These are phyloP conservation scores for Candida vaughaniae DNA, from an alignment of 805 yeast species.

Conservation along the genomic window DNA sequence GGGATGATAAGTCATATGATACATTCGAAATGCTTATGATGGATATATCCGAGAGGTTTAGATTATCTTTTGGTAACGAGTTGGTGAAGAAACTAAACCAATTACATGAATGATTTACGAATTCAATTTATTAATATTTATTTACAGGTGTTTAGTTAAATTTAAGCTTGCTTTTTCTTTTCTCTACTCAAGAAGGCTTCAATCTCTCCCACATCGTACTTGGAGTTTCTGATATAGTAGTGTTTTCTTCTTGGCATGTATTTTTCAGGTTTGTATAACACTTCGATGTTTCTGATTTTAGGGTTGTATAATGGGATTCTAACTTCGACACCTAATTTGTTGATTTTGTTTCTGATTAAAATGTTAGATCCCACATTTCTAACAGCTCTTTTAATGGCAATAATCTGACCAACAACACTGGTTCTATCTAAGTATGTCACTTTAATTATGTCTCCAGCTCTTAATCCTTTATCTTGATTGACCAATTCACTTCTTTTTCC, in stretches of 20 bases:
- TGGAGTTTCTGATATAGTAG: constrained; percentile 81
- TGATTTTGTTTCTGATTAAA: constrained; percentile 77
- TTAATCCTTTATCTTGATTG: constrained; percentile 39
- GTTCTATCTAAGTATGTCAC: constrained; percentile 69
- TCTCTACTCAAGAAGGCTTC: constrained; percentile 39
- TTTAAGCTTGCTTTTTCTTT: constrained; percentile 10
- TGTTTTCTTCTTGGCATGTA: constrained; percentile 80
- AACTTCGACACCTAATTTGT: constrained; percentile 82
- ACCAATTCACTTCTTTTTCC: constrained; percentile 45
- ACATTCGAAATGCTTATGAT: constrained; percentile 35
- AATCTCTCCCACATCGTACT: constrained; percentile 72
- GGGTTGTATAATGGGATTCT: constrained; percentile 83
- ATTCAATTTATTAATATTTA: constrained; percentile 1
- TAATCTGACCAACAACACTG: constrained; percentile 72
- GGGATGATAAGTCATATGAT: constrained; percentile 17
- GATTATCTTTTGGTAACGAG: constrained; percentile 16
- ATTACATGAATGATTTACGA: constrained; percentile 6
- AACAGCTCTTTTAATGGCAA: constrained; percentile 65
- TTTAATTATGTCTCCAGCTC: constrained; percentile 81
- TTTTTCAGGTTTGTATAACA: constrained; percentile 69
- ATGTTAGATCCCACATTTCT: constrained; percentile 70
- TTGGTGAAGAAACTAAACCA: constrained; percentile 18
- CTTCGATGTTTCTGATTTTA: constrained; percentile 69
- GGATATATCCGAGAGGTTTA: constrained; percentile 22
- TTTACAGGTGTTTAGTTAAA: too few species aligned